phyloP scores from a whole-genome alignment of 2,329 filamentous ascomycete species.

The Exophiala sideris region DNA sequence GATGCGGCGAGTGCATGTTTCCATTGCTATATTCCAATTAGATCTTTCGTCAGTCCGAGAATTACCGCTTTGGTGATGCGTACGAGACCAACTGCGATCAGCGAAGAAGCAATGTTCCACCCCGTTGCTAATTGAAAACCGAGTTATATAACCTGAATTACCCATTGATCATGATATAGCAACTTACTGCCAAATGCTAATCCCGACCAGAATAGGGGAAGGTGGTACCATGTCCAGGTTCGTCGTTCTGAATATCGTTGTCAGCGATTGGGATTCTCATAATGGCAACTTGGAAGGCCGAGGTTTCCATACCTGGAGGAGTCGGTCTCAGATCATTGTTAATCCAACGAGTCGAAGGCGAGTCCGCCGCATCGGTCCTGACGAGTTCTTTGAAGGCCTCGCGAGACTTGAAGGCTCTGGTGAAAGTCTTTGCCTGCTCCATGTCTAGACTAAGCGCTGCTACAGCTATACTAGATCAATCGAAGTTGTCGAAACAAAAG shows the following conservation, averaged over 20 bases:
- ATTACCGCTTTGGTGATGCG: not conserved
- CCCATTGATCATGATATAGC: too few relatives aligned
- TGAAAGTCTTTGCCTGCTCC: not conserved
- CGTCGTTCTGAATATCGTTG: not conserved
- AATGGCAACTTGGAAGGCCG: not conserved
- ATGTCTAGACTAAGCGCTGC: not conserved
- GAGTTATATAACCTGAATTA: too few relatives aligned
- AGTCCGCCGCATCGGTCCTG: not conserved
- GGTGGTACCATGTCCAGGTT: not conserved
- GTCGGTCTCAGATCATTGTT: not conserved
- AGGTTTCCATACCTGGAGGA: not conserved
- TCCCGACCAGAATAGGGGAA: not conserved
- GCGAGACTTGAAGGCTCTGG: constrained; percentile 1
- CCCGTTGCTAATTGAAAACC: not conserved
- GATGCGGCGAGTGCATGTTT: not conserved
- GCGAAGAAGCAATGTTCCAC: not conserved
- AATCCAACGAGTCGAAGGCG: not conserved
- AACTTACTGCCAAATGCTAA: not conserved
- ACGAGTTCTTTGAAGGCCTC: not conserved
- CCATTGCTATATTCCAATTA: constrained; percentile 1
- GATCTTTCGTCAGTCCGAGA: not conserved
- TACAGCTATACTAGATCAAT: not conserved
- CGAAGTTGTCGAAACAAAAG: not conserved
- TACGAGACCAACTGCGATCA: not conserved
- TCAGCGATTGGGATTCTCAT: not conserved